phyloP scores from a whole-genome alignment of 129 eudicot genomes.

The Centaurea solstitialis region DNA sequence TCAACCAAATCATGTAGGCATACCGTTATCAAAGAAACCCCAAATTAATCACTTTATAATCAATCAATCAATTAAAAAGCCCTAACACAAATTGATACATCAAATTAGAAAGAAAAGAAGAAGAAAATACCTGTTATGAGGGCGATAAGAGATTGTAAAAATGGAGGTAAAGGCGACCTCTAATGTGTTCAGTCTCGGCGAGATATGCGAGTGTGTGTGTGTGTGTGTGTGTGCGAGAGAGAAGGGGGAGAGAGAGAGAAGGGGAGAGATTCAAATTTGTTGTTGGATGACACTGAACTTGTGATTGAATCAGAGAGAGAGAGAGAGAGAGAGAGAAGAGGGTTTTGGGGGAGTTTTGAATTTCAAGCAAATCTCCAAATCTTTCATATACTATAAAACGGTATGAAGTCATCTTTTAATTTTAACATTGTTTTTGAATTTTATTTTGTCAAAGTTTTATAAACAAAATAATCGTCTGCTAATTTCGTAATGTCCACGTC shows the following conservation, averaged over 20 bases:
- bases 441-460: too few relatives aligned
- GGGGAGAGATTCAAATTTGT: conserved; percentile 31
- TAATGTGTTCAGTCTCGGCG: not conserved
- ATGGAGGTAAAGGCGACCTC: conserved; percentile 12
- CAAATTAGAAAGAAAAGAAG: not conserved
- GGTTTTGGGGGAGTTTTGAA: conserved; percentile 35
- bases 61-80: not conserved
- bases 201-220: conserved; percentile 15
- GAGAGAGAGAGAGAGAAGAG: conserved; percentile 27
- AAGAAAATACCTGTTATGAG: not conserved
- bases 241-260: conserved; percentile 5
- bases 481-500: too few relatives aligned
- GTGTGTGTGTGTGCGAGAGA: conserved; percentile 9
- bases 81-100: not conserved
- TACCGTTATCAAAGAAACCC: conserved; percentile 18
- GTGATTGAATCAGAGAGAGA: conserved; percentile 31
- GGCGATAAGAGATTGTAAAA: not conserved
- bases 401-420: too few relatives aligned
- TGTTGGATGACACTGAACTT: not conserved
- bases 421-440: too few relatives aligned
- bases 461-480: too few relatives aligned
- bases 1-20: conserved; percentile 5
- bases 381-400: too few relatives aligned
- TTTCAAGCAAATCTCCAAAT: not conserved
- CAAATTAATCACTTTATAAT: conserved; percentile 14